phyloP scores from a whole-genome alignment of 2,329 filamentous ascomycete genomes.

The Lasiodiplodia theobromae region DNA sequence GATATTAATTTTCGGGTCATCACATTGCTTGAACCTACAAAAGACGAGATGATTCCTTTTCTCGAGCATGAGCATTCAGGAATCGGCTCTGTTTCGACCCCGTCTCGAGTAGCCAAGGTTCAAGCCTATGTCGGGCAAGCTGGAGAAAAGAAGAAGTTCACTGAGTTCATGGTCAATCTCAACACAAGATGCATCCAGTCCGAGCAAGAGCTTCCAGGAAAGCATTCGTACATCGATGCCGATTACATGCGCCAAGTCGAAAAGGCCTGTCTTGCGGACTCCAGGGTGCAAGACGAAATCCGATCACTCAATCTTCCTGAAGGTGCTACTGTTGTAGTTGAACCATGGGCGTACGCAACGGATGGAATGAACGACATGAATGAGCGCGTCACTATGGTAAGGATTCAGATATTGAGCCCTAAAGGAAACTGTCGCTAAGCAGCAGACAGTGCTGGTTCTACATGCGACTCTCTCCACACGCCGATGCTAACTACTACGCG shows the following conservation, averaged over 20 bases:
- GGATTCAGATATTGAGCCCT: background rate
- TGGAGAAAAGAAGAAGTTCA: constrained; percentile 41
- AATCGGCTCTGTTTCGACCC: constrained; percentile 32
- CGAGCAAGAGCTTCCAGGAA: constrained; percentile 48
- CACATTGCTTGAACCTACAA: constrained; percentile 59
- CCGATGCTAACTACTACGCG: constrained; percentile 64
- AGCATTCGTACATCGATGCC: constrained; percentile 58
- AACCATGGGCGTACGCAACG: constrained; percentile 64
- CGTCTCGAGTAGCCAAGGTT: constrained; percentile 52
- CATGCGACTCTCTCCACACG: constrained; percentile 47
- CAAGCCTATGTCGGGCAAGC: constrained; percentile 40
- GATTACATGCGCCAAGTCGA: constrained; percentile 59
- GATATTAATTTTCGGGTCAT: constrained; percentile 58
- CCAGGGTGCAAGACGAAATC: constrained; percentile 54
- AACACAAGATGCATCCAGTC: constrained; percentile 32
- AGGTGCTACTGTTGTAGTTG: constrained; percentile 55
- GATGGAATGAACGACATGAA: constrained; percentile 62
- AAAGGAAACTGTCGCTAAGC: background rate
- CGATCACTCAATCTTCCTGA: constrained; percentile 53
- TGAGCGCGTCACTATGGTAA: constrained; percentile 58
- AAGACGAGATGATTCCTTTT: constrained; percentile 55
- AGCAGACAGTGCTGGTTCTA: constrained; percentile 48
- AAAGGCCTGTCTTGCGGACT: constrained; percentile 54
- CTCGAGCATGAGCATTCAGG: constrained; percentile 54
- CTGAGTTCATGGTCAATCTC: constrained; percentile 44